Percentiles rank a stretch among this genome's conserved stretches.
These are phyloP conservation scores for Yarrowia galli DNA, from an alignment of 1,139 yeast genomes.

Conservation along the genomic window DNA sequence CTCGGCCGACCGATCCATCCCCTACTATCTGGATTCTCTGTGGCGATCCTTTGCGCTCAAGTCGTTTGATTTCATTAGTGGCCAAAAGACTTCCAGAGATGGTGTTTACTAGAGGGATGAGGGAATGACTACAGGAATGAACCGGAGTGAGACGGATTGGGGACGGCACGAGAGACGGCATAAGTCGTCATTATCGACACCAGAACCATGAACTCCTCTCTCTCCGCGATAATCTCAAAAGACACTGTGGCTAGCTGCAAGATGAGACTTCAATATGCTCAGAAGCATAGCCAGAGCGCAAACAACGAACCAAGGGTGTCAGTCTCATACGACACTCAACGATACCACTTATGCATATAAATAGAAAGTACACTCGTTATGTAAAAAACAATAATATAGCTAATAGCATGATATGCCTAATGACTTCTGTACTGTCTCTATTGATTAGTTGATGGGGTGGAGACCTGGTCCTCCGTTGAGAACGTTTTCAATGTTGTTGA, in stretches of 20 bases:
- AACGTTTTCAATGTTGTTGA: constrained; percentile 57
- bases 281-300: no score
- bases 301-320: no score
- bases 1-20: constrained; percentile 33
- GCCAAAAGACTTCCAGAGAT: background rate
- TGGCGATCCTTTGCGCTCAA: constrained; percentile 34
- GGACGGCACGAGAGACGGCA: no score
- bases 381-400: background rate
- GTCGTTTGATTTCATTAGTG: constrained; percentile 23
- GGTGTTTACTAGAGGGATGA: constrained; percentile 13
- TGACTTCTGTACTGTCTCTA: no score
- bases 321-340: background rate
- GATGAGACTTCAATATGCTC: no score
- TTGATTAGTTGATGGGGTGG: background rate
- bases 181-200: no score
- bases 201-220: no score
- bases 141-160: no score
- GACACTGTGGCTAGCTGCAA: no score
- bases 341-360: constrained; percentile 23
- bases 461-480: constrained; percentile 18
- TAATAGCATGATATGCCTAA: background rate
- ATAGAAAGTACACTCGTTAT: constrained; percentile 21
- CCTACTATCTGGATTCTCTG: constrained; percentile 35
- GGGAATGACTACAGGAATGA: background rate
- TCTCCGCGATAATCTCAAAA: no score